These are phyloP conservation scores for Psilocybe tampanensis DNA, from an alignment of 768 basidiomycete genomes.

Conservation along the genomic window DNA sequence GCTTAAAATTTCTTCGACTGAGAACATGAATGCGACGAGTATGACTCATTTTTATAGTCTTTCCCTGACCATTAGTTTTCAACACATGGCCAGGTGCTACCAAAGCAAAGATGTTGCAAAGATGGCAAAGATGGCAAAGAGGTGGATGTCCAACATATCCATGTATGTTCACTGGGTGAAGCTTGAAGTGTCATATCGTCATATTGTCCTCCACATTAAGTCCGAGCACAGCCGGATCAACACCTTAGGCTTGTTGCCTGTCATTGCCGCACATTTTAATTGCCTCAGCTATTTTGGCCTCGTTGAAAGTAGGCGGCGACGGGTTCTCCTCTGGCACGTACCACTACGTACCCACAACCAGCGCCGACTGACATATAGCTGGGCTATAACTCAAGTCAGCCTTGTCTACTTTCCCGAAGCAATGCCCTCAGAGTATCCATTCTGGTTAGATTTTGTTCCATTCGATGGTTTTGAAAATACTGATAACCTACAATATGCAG, in stretches of 20 bases:
- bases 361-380: constrained; percentile 6
- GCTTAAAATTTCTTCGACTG: too few species aligned
- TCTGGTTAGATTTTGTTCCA: constrained; percentile 41
- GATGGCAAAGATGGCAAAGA: too few species aligned
- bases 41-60: too few species aligned
- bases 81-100: too few species aligned
- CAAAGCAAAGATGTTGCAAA: too few species aligned
- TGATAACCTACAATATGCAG: constrained; percentile 31
- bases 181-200: too few species aligned
- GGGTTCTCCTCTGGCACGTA: neutral
- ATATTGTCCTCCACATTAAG: neutral
- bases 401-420: neutral
- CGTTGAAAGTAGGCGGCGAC: constrained; percentile 9
- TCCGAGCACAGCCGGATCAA: neutral
- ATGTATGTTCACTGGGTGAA: too few species aligned
- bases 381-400: neutral
- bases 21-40: too few species aligned
- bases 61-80: too few species aligned
- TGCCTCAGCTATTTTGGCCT: neutral
- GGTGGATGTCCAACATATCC: too few species aligned
- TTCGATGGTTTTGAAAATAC: neutral
- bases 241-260: too few species aligned
- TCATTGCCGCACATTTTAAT: neutral
- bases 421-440: constrained; percentile 48
- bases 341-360: neutral